Evolutionary conservation across 768 basidiomycete species (phyloP).

Genomic region (Naganishia vaughanmartiniae): DNA sequence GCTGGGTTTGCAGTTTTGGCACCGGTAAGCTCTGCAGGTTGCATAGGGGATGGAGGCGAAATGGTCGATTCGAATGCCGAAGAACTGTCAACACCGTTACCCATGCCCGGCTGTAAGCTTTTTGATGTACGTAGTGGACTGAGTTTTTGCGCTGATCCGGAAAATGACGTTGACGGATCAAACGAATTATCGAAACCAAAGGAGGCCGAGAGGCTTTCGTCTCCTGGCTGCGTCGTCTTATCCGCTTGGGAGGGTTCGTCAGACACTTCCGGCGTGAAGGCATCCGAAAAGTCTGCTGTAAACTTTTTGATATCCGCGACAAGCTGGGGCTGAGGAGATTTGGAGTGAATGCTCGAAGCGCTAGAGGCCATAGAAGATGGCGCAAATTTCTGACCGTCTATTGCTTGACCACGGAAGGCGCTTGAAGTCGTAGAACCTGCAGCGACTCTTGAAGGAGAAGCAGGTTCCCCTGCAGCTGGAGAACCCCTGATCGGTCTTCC

Average conservation of each 20-base stretch:
- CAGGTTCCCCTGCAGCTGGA: conserved; percentile 8
- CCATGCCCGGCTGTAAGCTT: conserved; percentile 13
- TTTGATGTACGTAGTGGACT: conserved; percentile 10
- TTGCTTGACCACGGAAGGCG: conserved; percentile 16
- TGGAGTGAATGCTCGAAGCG: background rate
- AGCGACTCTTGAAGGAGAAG: background rate
- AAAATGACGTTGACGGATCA: conserved; percentile 13
- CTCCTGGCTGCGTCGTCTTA: background rate
- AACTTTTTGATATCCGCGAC: conserved; percentile 29
- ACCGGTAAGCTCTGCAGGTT: conserved; percentile 53
- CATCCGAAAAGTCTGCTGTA: conserved; percentile 25
- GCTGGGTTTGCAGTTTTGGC: conserved; percentile 58
- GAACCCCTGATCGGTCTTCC: conserved; percentile 41
- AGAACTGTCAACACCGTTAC: conserved; percentile 2
- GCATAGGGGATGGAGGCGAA: conserved; percentile 32
- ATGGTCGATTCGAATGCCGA: conserved; percentile 16
- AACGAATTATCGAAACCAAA: conserved; percentile 39
- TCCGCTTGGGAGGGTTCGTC: background rate
- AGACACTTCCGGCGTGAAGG: conserved; percentile 13
- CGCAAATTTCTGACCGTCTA: background rate
- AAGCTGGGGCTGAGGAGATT: conserved; percentile 16
- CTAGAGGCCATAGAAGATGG: background rate
- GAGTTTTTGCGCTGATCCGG: conserved; percentile 9
- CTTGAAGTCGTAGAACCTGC: background rate
- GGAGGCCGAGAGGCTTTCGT: background rate